Evolutionary conservation across 345 rosid genomes (phyloP).

Genomic region (Eucalyptus erythrocorys): DNA sequence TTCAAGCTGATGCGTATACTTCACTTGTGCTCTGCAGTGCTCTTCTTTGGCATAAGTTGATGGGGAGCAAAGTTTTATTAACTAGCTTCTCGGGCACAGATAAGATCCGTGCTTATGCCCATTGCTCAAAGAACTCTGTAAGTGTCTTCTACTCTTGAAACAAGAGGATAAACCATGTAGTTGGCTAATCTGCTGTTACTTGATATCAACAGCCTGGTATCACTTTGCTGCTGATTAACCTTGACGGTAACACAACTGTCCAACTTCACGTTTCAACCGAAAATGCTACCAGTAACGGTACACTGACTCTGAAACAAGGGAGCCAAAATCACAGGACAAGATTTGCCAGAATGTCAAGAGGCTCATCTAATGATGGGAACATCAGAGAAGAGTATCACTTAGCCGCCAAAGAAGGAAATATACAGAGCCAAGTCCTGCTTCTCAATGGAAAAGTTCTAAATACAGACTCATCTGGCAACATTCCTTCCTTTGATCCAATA

Average conservation of each 20-base stretch:
- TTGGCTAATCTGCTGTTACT: not conserved
- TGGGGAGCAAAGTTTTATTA: slow-evolving; percentile 21
- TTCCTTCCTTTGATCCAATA: slow-evolving; percentile 24
- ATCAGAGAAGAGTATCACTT: slow-evolving; percentile 35
- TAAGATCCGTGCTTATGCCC: slow-evolving; percentile 21
- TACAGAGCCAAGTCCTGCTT: slow-evolving; percentile 30
- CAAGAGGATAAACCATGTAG: not conserved
- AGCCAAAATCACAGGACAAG: not conserved
- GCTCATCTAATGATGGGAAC: not conserved
- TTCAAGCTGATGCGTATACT: not conserved
- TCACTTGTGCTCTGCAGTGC: slow-evolving; percentile 12
- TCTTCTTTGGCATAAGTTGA: slow-evolving; percentile 37
- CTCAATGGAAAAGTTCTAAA: slow-evolving; percentile 26
- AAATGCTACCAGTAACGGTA: not conserved
- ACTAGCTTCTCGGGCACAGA: slow-evolving; percentile 14
- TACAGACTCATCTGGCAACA: slow-evolving; percentile 6
- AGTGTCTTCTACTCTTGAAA: not conserved
- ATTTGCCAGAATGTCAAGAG: slow-evolving; percentile 9
- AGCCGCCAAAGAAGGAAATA: slow-evolving; percentile 22
- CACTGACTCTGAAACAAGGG: not conserved
- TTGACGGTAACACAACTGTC: slow-evolving; percentile 15
- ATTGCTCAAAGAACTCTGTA: slow-evolving; percentile 19
- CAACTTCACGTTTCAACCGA: slow-evolving; percentile 11
- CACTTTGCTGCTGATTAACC: slow-evolving; percentile 41
- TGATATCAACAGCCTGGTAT: slow-evolving; percentile 18